Percentiles rank a stretch among this genome's conserved stretches.
These are phyloP conservation scores for Penicillium concentricum DNA, from an alignment of 2,329 filamentous ascomycete species.

Conservation along the genomic window DNA sequence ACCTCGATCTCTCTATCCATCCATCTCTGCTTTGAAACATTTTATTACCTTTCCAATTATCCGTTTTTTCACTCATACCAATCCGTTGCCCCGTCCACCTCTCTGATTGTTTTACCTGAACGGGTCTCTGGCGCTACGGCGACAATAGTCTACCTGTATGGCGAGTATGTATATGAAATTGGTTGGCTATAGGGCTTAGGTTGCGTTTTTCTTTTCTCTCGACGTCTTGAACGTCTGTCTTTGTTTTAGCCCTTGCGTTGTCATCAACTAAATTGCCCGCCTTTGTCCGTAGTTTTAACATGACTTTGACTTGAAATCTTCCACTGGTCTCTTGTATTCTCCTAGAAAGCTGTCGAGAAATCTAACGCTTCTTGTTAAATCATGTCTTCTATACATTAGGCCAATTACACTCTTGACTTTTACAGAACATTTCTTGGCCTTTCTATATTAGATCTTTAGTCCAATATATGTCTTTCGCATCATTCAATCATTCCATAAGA, in stretches of 20 bases:
- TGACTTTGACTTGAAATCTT: not conserved
- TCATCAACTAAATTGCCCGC: not conserved
- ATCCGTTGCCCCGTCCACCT: not conserved
- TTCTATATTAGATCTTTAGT: not conserved
- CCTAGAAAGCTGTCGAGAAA: not conserved
- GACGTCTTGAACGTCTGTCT: not conserved
- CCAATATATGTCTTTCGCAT: not conserved
- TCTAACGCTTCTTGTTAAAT: not conserved
- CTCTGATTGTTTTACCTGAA: not conserved
- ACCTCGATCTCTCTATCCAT: constrained; percentile 15
- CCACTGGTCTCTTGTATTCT: not conserved
- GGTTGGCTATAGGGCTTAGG: not conserved
- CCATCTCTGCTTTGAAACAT: constrained; percentile 9
- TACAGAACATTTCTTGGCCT: not conserved
- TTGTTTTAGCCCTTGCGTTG: not conserved
- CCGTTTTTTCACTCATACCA: constrained; percentile 3
- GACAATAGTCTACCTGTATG: not conserved
- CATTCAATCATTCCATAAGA: not conserved
- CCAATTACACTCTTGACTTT: no score
- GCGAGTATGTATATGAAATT: constrained; percentile 1
- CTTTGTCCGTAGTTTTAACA: not conserved
- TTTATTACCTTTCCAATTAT: constrained; percentile 11
- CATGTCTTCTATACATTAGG: not conserved
- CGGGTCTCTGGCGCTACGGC: constrained; percentile 3
- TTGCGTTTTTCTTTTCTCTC: not conserved